These are phyloP conservation scores for Cardamine chenopodiifolia DNA, from an alignment of 345 rosid genomes.

Conservation along the genomic window DNA sequence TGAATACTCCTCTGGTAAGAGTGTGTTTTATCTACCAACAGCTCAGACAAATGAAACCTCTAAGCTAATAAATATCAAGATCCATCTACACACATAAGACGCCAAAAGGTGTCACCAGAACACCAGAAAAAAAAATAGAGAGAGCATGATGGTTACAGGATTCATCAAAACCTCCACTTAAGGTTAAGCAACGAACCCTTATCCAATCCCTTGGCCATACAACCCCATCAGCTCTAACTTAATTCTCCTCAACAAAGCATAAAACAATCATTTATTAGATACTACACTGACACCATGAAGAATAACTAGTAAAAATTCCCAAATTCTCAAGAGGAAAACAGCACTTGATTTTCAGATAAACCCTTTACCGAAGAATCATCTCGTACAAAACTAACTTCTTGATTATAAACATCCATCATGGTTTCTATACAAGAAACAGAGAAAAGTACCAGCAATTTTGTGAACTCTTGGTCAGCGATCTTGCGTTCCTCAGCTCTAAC, in stretches of 20 bases:
- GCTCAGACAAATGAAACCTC: not conserved
- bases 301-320: not conserved
- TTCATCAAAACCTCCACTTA: slow-evolving; percentile 9
- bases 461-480: slow-evolving; percentile 66
- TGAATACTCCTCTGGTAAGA: not conserved
- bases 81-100: not conserved
- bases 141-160: not conserved
- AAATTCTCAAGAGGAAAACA: not conserved
- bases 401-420: not conserved
- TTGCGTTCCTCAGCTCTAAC: slow-evolving; percentile 72
- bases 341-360: not conserved
- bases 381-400: not conserved
- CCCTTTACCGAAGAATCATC: slow-evolving; percentile 10
- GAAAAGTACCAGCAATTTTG: slow-evolving; percentile 48
- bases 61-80: slow-evolving; percentile 6
- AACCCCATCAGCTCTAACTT: not conserved
- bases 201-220: slow-evolving; percentile 19
- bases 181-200: not conserved
- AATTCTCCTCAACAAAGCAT: not conserved
- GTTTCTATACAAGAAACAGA: not conserved
- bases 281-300: not conserved
- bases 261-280: too few species aligned
- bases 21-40: not conserved
- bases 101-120: not conserved
- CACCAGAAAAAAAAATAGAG: not conserved